Percentiles rank a stretch among this genome's conserved stretches.
Evolutionary conservation across 2,329 filamentous ascomycete species (phyloP).

Genomic region (Sclerotinia spermophila): DNA sequence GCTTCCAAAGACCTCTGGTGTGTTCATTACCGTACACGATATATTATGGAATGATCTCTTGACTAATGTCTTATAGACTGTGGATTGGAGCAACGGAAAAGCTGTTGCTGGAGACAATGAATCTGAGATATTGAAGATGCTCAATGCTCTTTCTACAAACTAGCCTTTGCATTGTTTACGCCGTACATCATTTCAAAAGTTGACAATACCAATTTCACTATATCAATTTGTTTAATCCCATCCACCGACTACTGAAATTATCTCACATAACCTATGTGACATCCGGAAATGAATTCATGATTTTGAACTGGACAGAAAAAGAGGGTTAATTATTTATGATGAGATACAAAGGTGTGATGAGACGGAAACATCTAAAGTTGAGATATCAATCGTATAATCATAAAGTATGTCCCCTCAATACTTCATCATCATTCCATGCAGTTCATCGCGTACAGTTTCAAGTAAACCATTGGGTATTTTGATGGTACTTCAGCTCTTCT

Average conservation of each 20-base stretch:
- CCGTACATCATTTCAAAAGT: background rate
- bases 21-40: constrained; percentile 37
- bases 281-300: background rate
- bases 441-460: background rate
- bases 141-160: constrained; percentile 53
- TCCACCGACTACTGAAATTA: background rate
- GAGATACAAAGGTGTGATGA: background rate
- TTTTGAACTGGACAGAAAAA: background rate
- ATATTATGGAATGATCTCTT: constrained; percentile 3
- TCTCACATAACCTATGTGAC: background rate
- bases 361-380: background rate
- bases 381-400: background rate
- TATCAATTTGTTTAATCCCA: background rate
- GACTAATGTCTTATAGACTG: constrained; percentile 48
- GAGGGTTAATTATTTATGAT: background rate
- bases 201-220: constrained; percentile 13
- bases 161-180: constrained; percentile 17
- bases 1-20: constrained; percentile 75
- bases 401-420: background rate
- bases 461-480: background rate
- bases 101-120: constrained; percentile 75
- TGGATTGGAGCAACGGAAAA: constrained; percentile 92
- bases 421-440: background rate
- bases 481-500: background rate
- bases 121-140: constrained; percentile 82